Evolutionary conservation across 768 basidiomycete genomes (phyloP), one percentile per base, ranked within the genome.

Genomic region (Tremella yokohamensis): DNA sequence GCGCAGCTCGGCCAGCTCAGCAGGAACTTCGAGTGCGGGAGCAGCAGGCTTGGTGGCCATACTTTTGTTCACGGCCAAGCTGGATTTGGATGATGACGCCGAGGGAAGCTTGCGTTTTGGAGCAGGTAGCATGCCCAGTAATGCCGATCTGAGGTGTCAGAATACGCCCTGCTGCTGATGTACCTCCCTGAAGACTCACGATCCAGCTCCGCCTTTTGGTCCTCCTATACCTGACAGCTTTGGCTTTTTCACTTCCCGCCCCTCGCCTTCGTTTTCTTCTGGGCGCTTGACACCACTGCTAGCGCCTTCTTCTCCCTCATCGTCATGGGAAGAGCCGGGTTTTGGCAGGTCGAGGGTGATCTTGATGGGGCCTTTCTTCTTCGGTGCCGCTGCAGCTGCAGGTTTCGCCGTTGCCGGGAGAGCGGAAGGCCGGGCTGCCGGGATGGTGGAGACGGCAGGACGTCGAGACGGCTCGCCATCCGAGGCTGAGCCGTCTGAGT

Each of bases 51-150:
- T 54, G 3, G 53, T 44, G 11, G 63, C 67, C 63, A 65, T 63
- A 16, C 66, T 59, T 49, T 65, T 67, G 58, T 64, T 69, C 24
- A 69, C 63, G 25, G 48, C 49, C 16, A 69, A 40, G 49, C 52
- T 40, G 19, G 69, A 59, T 0, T 52, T 42, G 18, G 58, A 50
- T 11, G 62, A 54, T 25, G 64, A 22, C 16, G 25, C 51, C 9
- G 58, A 12, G 26, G 69, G 68, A 22, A 74, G 54, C 53, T 70
- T 69, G n/a, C 73, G 49, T 56, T 76, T 76, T 0, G 75, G 75
- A 26, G 73, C 59, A 9, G 75, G 75, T 1, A 76, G 54, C 71
- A 76, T 70, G 1, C 69, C 73, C 2, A 76, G 52, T 47, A 76
- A 53, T 0, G 65, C 50, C 20, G 72, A 73, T 0, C 72, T 73